Evolutionary conservation across 202 grass and related monocot species (phyloP).

Genomic region (Carex sylvatica): DNA sequence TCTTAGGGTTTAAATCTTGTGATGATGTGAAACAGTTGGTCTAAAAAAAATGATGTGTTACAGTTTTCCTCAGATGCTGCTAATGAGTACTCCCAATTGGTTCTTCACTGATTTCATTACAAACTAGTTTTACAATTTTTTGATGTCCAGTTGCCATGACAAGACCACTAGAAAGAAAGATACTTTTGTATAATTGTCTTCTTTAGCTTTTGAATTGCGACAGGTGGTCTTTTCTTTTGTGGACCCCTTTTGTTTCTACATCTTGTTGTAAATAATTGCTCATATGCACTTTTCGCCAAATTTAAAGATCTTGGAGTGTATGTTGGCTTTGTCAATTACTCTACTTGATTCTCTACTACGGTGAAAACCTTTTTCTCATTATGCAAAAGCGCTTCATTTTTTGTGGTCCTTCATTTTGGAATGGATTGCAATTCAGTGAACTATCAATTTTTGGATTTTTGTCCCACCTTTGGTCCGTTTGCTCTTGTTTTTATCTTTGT

Average conservation of each 20-base stretch:
- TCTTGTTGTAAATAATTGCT: constrained; percentile 35
- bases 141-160: constrained; percentile 33
- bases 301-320: constrained; percentile 37
- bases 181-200: constrained; percentile 51
- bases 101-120: constrained; percentile 19
- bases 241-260: constrained; percentile 29
- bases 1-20: background rate
- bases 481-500: background rate
- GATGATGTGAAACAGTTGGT: background rate
- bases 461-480: background rate
- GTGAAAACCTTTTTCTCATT: constrained; percentile 34
- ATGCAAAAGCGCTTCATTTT: constrained; percentile 32
- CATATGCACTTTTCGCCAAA: constrained; percentile 42
- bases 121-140: background rate
- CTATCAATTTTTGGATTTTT: constrained; percentile 25
- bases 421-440: constrained; percentile 9
- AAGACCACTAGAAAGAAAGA: constrained; percentile 46
- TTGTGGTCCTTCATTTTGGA: constrained; percentile 38
- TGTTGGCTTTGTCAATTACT: constrained; percentile 45
- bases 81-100: constrained; percentile 11
- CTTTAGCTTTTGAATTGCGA: constrained; percentile 6
- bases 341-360: constrained; percentile 30
- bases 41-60: background rate
- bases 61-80: background rate
- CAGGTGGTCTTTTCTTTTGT: constrained; percentile 34